Conservation (phyloP, 1,284 basidiomycete species). For the Marasmius oreades region DNA sequence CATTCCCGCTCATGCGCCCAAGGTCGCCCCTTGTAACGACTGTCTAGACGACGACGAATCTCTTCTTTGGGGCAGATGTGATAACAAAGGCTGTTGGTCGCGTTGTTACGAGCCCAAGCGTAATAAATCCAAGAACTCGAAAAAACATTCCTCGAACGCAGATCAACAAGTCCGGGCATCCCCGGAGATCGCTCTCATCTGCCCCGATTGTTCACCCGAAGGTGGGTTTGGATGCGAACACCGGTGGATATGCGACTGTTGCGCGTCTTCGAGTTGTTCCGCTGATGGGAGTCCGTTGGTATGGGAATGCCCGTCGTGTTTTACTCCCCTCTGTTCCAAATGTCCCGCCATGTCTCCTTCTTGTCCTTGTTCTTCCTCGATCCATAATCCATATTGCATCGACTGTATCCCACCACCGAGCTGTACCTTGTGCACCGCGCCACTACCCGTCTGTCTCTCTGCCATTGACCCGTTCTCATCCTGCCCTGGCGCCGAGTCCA, state of each 20-base stretch:
- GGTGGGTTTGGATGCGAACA: slow-evolving; percentile 13
- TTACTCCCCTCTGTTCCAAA: slow-evolving; percentile 10
- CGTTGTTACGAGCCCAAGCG: background rate
- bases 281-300: slow-evolving; percentile 8
- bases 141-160: background rate
- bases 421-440: background rate
- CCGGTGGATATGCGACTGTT: slow-evolving; percentile 13
- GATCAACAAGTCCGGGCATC: background rate
- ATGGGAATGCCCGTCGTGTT: slow-evolving; percentile 14
- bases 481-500: background rate
- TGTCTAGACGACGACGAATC: slow-evolving; percentile 13
- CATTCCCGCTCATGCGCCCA: slow-evolving; percentile 3
- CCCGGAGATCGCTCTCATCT: slow-evolving; percentile 5
- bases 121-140: background rate
- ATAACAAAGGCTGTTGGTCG: slow-evolving; percentile 13
- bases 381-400: slow-evolving; percentile 3
- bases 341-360: slow-evolving; percentile 3
- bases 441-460: background rate
- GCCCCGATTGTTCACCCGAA: slow-evolving; percentile 12
- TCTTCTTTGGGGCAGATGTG: slow-evolving; percentile 13
- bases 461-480: background rate
- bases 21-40: slow-evolving; percentile 8
- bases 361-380: background rate
- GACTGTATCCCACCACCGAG: slow-evolving; percentile 7
- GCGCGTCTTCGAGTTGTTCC: slow-evolving; percentile 5